Evolutionary conservation across 108 stramenopile species (phyloP).

Genomic region (Mediolabrus comicus): DNA sequence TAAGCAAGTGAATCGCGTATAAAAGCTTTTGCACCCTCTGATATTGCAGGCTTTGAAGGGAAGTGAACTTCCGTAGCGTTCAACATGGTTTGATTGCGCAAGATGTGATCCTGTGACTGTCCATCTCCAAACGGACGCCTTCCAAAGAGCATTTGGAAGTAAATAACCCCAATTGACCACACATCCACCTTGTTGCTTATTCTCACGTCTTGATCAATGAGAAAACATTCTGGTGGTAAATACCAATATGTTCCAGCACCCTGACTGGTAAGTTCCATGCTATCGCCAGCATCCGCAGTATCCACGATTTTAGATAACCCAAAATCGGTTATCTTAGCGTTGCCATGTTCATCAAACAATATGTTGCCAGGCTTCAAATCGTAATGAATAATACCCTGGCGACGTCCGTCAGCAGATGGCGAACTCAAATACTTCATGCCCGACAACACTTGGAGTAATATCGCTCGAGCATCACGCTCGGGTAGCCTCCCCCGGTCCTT

Average conservation of each 20-base stretch:
- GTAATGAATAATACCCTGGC: constrained; percentile 98
- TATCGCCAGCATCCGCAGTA: constrained; percentile 70
- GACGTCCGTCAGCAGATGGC: constrained; percentile 70
- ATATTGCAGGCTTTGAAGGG: constrained; percentile 80
- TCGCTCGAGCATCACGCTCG: constrained; percentile 91
- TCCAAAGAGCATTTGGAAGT: constrained; percentile 98
- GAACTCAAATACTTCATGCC: constrained; percentile 95
- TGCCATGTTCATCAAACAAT: constrained; percentile 92
- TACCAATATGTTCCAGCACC: constrained; percentile 99
- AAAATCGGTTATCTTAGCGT: constrained; percentile 99
- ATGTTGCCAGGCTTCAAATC: constrained; percentile 93
- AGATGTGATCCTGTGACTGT: constrained; percentile 89
- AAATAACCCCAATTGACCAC: constrained; percentile 98
- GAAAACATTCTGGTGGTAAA: constrained; percentile 98
- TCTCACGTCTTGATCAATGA: constrained; percentile 72
- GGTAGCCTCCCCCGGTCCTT: constrained; percentile 78
- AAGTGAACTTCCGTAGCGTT: constrained; percentile 92
- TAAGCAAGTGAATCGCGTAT: constrained; percentile 90
- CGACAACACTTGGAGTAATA: constrained; percentile 91
- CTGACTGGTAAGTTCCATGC: constrained; percentile 98
- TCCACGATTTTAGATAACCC: constrained; percentile 94
- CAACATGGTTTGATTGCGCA: constrained; percentile 89
- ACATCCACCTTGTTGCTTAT: constrained; percentile 98
- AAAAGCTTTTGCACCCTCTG: constrained; percentile 91
- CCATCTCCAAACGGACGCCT: constrained; percentile 98